Evolutionary conservation across 2,329 filamentous ascomycete species (phyloP), one percentile per base, ranked within the genome.

Genomic region (Nigrograna mackinnonii): DNA sequence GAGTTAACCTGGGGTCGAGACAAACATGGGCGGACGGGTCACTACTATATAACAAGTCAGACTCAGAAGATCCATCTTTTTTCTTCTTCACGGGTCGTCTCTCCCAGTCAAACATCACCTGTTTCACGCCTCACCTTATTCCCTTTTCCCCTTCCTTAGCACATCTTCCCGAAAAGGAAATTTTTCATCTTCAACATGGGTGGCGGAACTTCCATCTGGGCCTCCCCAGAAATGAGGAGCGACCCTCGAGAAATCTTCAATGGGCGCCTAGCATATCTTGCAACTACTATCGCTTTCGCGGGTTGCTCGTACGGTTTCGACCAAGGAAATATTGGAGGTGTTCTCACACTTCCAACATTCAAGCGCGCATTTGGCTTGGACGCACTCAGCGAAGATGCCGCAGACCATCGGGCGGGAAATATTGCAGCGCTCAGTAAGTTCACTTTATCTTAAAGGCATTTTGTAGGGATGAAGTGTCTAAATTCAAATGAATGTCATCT

Each of bases 281-380:
- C 63, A 2, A 44, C 62, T 12, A 62, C 66, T 0, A 63, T 69
- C 16, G 60, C 65, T 6, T 65, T 68, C 48, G 68, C 66, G 3
- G 68, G 68, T 5, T 70, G 66, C 28, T 60, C 65, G 4, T 71
- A 71, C 49, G 69, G 67, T 14, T 70, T 71, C 26, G 69, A 72
- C 35, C 62, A 66, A 30, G 68, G 68, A 14, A 70, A 70, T 31
- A 72, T 72, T 22, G 67, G 68, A 1, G 69, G 68, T 3, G 63
- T 69, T 20, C 40, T 71, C 31, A 70, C 64, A 1, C 57, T 72
- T 4, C 55, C 63, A 1, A 65, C 64, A 4, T 71, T 72, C 48
- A 49, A 58, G 22, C 56, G 53, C 43, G 62, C 69, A 0, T 70
- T 72, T 42, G 68, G 68, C 0, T 41, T 69, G 13, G 61, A 61